These are phyloP conservation scores for Malus orientalis DNA, from an alignment of 306 rosid genomes.

Conservation along the genomic window DNA sequence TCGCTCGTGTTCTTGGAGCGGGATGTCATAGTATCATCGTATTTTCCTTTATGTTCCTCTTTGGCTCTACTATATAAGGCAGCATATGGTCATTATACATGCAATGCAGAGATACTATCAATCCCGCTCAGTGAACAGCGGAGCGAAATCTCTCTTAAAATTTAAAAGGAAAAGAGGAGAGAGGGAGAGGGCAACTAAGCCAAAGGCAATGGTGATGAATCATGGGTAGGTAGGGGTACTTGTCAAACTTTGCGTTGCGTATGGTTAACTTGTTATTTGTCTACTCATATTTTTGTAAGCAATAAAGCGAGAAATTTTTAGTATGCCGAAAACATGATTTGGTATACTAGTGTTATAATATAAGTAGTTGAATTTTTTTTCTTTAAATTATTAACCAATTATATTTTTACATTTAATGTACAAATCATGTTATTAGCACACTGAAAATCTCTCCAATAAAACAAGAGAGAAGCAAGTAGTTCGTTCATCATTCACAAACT, in stretches of 20 bases:
- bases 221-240: neutral
- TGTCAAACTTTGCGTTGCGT: neutral
- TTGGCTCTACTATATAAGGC: neutral
- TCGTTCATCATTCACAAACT: neutral
- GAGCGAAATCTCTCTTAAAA: neutral
- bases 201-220: neutral
- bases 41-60: no score
- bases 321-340: no score
- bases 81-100: neutral
- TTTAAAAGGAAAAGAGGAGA: neutral
- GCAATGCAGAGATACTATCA: neutral
- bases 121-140: neutral
- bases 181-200: neutral
- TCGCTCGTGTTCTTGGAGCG: neutral
- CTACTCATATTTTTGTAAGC: neutral
- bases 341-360: no score
- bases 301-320: neutral
- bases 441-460: neutral
- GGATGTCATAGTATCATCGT: neutral
- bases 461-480: neutral
- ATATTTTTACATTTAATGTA: no score
- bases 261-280: neutral
- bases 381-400: no score
- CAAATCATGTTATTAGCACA: no score
- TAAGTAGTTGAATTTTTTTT: no score